Conservation (phyloP, 169 alveolate species). For the Plasmodium cynomolgi region DNA sequence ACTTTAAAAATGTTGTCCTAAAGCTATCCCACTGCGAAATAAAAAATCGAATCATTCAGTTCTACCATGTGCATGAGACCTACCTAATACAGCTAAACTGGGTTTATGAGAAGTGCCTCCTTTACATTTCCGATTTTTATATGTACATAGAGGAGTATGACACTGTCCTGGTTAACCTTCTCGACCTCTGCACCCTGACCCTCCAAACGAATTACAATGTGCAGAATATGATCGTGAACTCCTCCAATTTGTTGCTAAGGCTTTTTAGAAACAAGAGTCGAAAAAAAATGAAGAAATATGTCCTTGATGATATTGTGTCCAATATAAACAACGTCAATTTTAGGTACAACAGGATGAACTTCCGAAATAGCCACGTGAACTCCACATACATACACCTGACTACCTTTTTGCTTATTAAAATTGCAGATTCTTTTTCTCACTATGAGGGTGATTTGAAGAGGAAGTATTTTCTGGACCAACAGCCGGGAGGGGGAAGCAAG, state of each 20-base stretch:
- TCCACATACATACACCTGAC: conserved; percentile 52
- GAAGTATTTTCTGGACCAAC: neutral
- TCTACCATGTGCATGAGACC: conserved; percentile 49
- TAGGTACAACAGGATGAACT: conserved; percentile 49
- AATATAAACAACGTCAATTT: conserved; percentile 51
- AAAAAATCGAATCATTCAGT: conserved; percentile 52
- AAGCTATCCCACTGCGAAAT: conserved; percentile 31
- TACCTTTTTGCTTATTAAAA: conserved; percentile 36
- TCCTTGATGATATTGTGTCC: conserved; percentile 26
- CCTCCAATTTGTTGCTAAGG: conserved; percentile 21
- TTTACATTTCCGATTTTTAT: conserved; percentile 39
- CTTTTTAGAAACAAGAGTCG: conserved; percentile 12
- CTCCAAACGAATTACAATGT: conserved; percentile 61
- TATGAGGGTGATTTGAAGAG: conserved; percentile 48
- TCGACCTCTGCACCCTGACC: conserved; percentile 24
- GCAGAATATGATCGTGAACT: conserved; percentile 30
- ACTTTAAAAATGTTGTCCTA: conserved; percentile 37
- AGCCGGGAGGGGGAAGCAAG: neutral
- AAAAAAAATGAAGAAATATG: conserved; percentile 44
- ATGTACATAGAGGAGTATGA: conserved; percentile 51
- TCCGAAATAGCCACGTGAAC: conserved; percentile 37
- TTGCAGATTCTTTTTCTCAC: conserved; percentile 44
- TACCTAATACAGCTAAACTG: conserved; percentile 32
- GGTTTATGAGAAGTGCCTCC: conserved; percentile 47
- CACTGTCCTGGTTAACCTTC: conserved; percentile 38